phyloP scores from a whole-genome alignment of 768 basidiomycete species.

The Ramaria sp. region DNA sequence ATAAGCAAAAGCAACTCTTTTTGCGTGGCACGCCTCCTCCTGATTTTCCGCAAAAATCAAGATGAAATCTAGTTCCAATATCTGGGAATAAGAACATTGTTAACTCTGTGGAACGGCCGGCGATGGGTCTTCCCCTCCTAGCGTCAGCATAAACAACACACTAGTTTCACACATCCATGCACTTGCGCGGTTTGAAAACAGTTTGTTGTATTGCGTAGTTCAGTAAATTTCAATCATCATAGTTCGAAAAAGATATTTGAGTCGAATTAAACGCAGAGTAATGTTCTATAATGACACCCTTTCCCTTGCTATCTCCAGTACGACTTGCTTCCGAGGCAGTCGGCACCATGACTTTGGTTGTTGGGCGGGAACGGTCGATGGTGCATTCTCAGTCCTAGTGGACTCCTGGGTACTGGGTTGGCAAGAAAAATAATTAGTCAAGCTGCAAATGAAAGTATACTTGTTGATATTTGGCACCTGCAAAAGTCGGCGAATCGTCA shows the following conservation, averaged over 20 bases:
- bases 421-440: not conserved
- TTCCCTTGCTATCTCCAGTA: not conserved
- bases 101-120: slow-evolving; percentile 22
- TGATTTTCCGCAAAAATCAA: slow-evolving; percentile 46
- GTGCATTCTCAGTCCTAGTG: slow-evolving; percentile 18
- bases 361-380: not conserved
- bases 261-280: no score
- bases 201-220: no score
- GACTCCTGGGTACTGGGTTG: slow-evolving; percentile 41
- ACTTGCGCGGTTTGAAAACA: no score
- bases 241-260: no score
- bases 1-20: slow-evolving; percentile 52
- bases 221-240: no score
- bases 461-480: slow-evolving; percentile 87
- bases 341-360: not conserved
- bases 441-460: slow-evolving; percentile 23
- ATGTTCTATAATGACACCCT: no score
- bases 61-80: slow-evolving; percentile 30
- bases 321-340: not conserved
- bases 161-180: no score
- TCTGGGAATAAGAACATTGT: slow-evolving; percentile 31
- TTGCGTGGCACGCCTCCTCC: slow-evolving; percentile 51
- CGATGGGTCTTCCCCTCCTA: slow-evolving; percentile 32
- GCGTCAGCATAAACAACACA: not conserved
- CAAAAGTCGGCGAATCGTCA: slow-evolving; percentile 1